phyloP scores from a whole-genome alignment of 2,329 filamentous ascomycete genomes.

The Graphium sp. region DNA sequence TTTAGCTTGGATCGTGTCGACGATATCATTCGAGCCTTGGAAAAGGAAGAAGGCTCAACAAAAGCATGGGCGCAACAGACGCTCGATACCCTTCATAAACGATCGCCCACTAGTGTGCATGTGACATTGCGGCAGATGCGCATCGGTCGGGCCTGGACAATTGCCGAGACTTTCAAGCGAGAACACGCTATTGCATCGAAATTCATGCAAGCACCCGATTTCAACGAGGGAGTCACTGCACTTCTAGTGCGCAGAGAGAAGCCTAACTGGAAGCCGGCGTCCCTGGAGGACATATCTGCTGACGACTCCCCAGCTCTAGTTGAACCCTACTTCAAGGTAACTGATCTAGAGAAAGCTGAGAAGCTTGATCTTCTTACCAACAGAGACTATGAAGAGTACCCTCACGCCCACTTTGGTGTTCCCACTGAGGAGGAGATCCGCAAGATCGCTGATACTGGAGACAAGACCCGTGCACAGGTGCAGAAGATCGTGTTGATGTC shows the following conservation, averaged over 20 bases:
- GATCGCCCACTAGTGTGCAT: slow-evolving; percentile 75
- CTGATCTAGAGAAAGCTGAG: slow-evolving; percentile 18
- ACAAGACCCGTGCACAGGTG: slow-evolving; percentile 35
- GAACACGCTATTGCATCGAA: slow-evolving; percentile 71
- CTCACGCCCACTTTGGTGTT: slow-evolving; percentile 50
- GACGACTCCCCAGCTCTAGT: slow-evolving; percentile 34
- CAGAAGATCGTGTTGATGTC: slow-evolving; percentile 42
- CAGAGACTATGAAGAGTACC: slow-evolving; percentile 55
- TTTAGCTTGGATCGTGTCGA: slow-evolving; percentile 51
- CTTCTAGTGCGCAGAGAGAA: slow-evolving; percentile 54
- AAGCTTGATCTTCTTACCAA: slow-evolving; percentile 44
- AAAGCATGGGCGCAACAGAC: slow-evolving; percentile 67
- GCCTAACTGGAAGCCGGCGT: slow-evolving; percentile 62
- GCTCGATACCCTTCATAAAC: slow-evolving; percentile 52
- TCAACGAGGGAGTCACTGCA: slow-evolving; percentile 78
- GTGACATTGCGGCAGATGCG: slow-evolving; percentile 76
- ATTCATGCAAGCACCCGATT: slow-evolving; percentile 88
- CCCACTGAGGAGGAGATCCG: slow-evolving; percentile 52
- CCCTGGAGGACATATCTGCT: slow-evolving; percentile 45
- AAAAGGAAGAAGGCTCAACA: slow-evolving; percentile 26
- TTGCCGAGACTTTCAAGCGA: slow-evolving; percentile 67
- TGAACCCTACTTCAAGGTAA: slow-evolving; percentile 50
- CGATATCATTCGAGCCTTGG: slow-evolving; percentile 54
- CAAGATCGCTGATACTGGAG: slow-evolving; percentile 20
- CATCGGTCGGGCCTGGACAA: slow-evolving; percentile 58